Base-by-base conservation (phyloP, 768 basidiomycete genomes). In the Lentinula sp. region DNA sequence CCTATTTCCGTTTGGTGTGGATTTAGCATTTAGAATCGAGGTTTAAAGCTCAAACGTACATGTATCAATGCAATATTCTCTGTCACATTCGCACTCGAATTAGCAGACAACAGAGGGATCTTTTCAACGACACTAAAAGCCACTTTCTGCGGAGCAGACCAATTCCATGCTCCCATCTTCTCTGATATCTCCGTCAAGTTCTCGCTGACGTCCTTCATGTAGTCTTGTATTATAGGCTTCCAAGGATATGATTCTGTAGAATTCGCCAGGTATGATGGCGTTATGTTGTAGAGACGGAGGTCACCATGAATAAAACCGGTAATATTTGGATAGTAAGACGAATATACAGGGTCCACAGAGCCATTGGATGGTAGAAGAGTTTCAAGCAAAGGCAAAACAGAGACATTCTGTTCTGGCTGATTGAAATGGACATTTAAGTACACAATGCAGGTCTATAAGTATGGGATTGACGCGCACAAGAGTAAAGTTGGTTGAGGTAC, bases 221-320 rank as follows among this genome's bases (percentile, higher is more conserved):
- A 80, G 5, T 75, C 69, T 39, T 81, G 74, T 0, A 85, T 84
- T 5, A 79, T 63, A 13, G 77, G 64, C 34, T 71, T 77, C 89
- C 87, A 90, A 5, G 77, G 68, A 28, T 74, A 62, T 9, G 77
- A 70, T 28, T 74, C 68, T 59, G 78, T 75, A n/a, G 62, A 45
- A 39, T 68, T 67, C 40, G 70, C 64, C 21, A 84, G 70, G 40
- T 74, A 72, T 7, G 77, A 66, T 18, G 76, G 73, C 2, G 89
- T 82, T 46, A 92, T 82, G 68, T 93, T 93, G 67, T 84, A 77
- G 66, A 83, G 83, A 42, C 75, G 74, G 13, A 84, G 71, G 48
- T 82, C 74, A 3, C 89, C 89, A 58, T 85, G 85, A 61, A 90
- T 79, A 69, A 89, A 92, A 6, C 91, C 92, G 15, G 91, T 91